A percentile compares a stretch with the other conserved stretches of the same genome.
phyloP scores from a whole-genome alignment of 805 yeast genomes.

The Suhomyces sp. region DNA sequence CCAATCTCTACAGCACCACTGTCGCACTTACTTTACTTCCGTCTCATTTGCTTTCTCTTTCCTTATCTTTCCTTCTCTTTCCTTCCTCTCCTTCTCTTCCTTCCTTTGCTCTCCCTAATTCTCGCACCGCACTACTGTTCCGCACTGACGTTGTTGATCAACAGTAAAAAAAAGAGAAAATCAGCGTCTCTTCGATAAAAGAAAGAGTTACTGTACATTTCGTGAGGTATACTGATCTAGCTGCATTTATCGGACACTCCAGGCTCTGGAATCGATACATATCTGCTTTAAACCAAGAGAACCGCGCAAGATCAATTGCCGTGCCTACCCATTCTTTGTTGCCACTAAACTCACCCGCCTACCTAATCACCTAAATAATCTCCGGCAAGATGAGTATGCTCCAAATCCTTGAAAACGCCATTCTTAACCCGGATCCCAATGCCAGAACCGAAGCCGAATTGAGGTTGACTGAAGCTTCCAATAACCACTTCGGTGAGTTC shows the following conservation, averaged over 20 bases:
- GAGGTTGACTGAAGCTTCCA: constrained; percentile 67
- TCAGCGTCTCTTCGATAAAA: not conserved
- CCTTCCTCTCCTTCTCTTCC: not conserved
- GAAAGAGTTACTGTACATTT: not conserved
- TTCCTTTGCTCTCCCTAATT: not conserved
- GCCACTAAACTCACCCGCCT: not conserved
- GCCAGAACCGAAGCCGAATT: constrained; percentile 76
- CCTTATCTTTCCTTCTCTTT: not conserved
- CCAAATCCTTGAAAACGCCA: constrained; percentile 73
- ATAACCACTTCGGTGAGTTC: constrained; percentile 73
- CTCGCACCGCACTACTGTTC: not conserved
- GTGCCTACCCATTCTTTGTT: not conserved
- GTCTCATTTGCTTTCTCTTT: not conserved
- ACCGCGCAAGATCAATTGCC: not conserved
- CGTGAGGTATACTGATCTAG: not conserved
- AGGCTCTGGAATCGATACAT: not conserved
- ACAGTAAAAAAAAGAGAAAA: not conserved
- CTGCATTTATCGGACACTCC: not conserved
- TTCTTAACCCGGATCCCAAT: constrained; percentile 62
- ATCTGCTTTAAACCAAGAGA: not conserved
- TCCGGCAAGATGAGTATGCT: constrained; percentile 55
- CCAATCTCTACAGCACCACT: too few species aligned
- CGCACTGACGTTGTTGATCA: not conserved
- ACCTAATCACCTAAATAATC: not conserved
- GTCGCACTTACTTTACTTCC: not conserved